Evolutionary conservation across 495 filamentous ascomycete genomes (phyloP), one percentile per base, ranked within the genome.

Genomic region (Platismatia glauca): DNA sequence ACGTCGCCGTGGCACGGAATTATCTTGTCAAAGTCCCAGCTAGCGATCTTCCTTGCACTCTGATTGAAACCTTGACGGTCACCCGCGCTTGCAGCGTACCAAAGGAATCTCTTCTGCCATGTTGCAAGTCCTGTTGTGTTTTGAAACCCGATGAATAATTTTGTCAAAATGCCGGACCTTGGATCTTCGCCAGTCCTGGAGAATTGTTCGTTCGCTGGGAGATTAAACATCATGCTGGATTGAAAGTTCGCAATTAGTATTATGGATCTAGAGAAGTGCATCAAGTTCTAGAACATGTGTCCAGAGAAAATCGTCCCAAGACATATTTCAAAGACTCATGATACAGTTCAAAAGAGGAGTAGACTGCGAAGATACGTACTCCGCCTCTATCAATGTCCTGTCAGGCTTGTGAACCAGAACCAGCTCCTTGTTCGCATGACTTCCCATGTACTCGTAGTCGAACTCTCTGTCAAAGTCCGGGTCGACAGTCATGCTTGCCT

Each of bases 1-100:
- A 89, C 85, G 79, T 98, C 94, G 12, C 94, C 94, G 78, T 98
- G 94, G 71, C 92, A 97, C 2, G 91, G 90, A 69, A 97, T 84
- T 64, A 98, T 80, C 24, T 84, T 87, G 64, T 91, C 86, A 68
- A 96, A 92, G 64, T 93, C 89, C 93, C 93, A 98, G 46, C 69
- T 70, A 35, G 80, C 77, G 65, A 98, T 95, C 64, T 82, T 78
- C 65, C 71, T 70, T 38, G 89, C 75, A 64, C 86, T 89, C 66
- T 82, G 78, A 58, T 84, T 82, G 69, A 91, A 96, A 7, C 81
- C 85, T 18, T 69, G 39, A 55, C 91, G 78, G 73, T 96, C 83
- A 9, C 68, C 72, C 11, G 75, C 67, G 64, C 88, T 87, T 31
- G 86, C 68, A 15, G 76, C 79, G 72, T 95, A 89, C 94, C 94